phyloP scores from a whole-genome alignment of 106 monocot genomes.

The Acanthochlamys bracteata region DNA sequence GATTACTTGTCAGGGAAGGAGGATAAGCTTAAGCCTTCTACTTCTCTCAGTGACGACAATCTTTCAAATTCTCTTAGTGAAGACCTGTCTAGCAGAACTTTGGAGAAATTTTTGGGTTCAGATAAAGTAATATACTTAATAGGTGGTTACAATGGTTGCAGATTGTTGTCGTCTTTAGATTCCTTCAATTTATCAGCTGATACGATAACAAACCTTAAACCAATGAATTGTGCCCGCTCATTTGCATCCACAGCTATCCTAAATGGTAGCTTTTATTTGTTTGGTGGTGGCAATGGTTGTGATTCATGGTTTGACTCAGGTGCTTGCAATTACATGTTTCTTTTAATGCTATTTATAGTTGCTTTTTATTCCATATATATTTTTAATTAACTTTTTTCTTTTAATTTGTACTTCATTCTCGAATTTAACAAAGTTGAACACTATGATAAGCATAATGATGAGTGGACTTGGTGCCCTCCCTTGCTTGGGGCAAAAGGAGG shows the following conservation, averaged over 20 bases:
- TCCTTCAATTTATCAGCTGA: slow-evolving; percentile 22
- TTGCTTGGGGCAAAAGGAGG: slow-evolving; percentile 46
- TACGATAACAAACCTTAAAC: slow-evolving; percentile 9
- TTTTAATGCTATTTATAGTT: not conserved
- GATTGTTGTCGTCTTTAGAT: slow-evolving; percentile 15
- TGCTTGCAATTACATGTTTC: slow-evolving; percentile 3
- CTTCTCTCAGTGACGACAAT: not conserved
- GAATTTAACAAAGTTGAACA: slow-evolving; percentile 43
- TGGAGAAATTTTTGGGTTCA: slow-evolving; percentile 26
- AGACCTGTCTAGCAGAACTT: slow-evolving; percentile 15
- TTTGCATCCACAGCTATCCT: slow-evolving; percentile 54
- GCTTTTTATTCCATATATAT: not conserved
- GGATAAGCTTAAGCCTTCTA: slow-evolving; percentile 10
- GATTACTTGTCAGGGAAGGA: slow-evolving; percentile 23
- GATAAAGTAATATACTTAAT: slow-evolving; percentile 58
- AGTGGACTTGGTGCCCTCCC: slow-evolving; percentile 47
- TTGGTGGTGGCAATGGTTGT: slow-evolving; percentile 57
- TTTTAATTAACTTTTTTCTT: no score
- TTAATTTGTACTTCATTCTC: not conserved
- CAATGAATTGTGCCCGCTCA: slow-evolving; percentile 14
- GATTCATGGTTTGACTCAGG: slow-evolving; percentile 54
- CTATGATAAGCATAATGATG: slow-evolving; percentile 31
- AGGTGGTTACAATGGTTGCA: slow-evolving; percentile 33
- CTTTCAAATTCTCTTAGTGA: slow-evolving; percentile 17
- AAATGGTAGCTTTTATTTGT: slow-evolving; percentile 44